These are phyloP conservation scores for Dryadomyces quercivorus DNA, from an alignment of 2,329 filamentous ascomycete genomes.

Conservation along the genomic window DNA sequence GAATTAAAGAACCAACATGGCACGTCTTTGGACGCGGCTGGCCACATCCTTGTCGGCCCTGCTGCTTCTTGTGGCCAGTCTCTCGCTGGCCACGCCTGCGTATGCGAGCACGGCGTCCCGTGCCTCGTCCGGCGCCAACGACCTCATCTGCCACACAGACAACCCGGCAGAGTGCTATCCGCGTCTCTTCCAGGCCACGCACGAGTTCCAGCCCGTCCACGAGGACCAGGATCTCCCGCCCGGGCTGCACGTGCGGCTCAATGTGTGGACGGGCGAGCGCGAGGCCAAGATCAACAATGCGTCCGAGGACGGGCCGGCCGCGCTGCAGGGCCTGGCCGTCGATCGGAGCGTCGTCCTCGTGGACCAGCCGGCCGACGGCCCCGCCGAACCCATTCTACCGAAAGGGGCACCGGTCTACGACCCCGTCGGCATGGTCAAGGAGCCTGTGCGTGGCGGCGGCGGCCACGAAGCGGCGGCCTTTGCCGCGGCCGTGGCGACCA, in stretches of 20 bases:
- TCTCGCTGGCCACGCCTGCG: neutral
- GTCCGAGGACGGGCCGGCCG: slow-evolving; percentile 30
- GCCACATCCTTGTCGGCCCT: neutral
- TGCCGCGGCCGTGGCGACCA: slow-evolving; percentile 31
- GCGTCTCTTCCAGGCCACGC: slow-evolving; percentile 47
- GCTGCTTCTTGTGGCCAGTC: neutral
- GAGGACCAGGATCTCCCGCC: slow-evolving; percentile 53
- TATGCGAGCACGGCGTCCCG: neutral
- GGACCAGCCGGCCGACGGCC: slow-evolving; percentile 25
- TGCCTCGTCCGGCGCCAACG: slow-evolving; percentile 21
- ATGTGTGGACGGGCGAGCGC: slow-evolving; percentile 50
- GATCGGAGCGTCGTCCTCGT: slow-evolving; percentile 42
- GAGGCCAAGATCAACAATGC: slow-evolving; percentile 56
- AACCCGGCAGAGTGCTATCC: slow-evolving; percentile 54
- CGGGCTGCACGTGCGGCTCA: slow-evolving; percentile 54
- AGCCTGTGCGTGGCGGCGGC: slow-evolving; percentile 23
- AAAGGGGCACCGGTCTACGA: slow-evolving; percentile 45
- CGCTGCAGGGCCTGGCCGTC: slow-evolving; percentile 35
- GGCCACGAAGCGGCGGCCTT: slow-evolving; percentile 27
- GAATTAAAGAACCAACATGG: neutral
- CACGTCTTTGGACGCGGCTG: neutral
- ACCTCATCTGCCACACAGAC: slow-evolving; percentile 53
- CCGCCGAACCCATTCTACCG: slow-evolving; percentile 19
- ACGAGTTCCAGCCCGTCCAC: slow-evolving; percentile 50
- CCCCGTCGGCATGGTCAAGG: slow-evolving; percentile 42